Evolutionary conservation across 148 eudicot genomes (phyloP), one percentile per base, ranked within the genome.

Genomic region (Rhododendron ovatum): DNA sequence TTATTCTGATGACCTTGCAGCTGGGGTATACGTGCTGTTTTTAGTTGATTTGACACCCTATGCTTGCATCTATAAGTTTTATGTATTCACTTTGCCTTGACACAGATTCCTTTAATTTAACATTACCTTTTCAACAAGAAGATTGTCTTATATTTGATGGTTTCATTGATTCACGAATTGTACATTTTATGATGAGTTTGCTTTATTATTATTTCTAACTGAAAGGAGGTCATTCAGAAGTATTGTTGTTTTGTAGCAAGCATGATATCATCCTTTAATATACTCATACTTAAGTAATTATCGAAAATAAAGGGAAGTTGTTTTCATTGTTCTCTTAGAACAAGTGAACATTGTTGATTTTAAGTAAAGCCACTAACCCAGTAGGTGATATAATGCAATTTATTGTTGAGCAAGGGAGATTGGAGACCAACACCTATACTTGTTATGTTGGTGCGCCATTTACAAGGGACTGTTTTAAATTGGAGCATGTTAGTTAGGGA

Each of bases 1-100:
- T 33, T 78, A 65, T 14, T 30, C 30, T 59, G 45, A 79, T 65
- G 35, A 79, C 83, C 33, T 22, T 80, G 84, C 45, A 39, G 88
- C 81, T 55, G 84, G 53, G 78, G 13, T 2, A 78, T 47, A 30
- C 8, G 4, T 8, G 15, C 48, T 17, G 9, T 48, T 69, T 81
- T 86, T 26, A 33, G 69, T 45, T 14, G 80, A 17, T 71, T 71
- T 67, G 86, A 74, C 39, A 35, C 35, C 43, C 37, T 50, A 84
- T 73, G 80, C 80, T 84, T 84, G 28, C 43, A 51, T 39, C 74
- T 28, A 22, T 33, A 17, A 65, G 2, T 65, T 39, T n/a, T 39
- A 1, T 33, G 20, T 47, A 18, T 63, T 65, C 53, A 11, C 8
- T 45, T 83, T 13, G 55, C 17, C 43, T 51, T 84, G 10, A 74